Percentiles rank a stretch among this genome's conserved stretches.
These are phyloP conservation scores for Exophiala sp. DNA, from an alignment of 2,329 filamentous ascomycete species.

Conservation along the genomic window DNA sequence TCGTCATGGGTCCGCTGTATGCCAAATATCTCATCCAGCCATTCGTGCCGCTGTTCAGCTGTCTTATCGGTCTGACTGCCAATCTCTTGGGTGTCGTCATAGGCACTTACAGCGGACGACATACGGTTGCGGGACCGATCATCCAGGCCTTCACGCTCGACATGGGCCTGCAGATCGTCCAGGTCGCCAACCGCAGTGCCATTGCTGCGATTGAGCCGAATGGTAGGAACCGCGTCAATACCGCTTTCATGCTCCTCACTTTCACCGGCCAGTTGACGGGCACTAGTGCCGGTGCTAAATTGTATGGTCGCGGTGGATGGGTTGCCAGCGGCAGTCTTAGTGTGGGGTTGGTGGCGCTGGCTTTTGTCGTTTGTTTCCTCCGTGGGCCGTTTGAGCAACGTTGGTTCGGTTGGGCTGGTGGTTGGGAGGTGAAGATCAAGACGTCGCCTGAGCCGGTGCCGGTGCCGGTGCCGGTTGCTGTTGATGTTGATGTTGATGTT, in stretches of 20 bases:
- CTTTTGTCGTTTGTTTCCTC: slow-evolving; percentile 43
- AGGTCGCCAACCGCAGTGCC: slow-evolving; percentile 65
- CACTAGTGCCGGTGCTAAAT: slow-evolving; percentile 53
- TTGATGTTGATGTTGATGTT: too few relatives aligned
- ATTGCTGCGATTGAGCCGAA: slow-evolving; percentile 68
- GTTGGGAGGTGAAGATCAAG: slow-evolving; percentile 43
- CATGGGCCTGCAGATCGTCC: slow-evolving; percentile 64
- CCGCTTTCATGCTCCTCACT: slow-evolving; percentile 70
- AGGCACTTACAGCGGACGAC: slow-evolving; percentile 62
- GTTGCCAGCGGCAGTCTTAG: slow-evolving; percentile 51
- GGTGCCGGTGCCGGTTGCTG: slow-evolving; percentile 2
- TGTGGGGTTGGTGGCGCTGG: slow-evolving; percentile 49
- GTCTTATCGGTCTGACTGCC: slow-evolving; percentile 56
- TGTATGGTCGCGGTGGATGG: slow-evolving; percentile 55
- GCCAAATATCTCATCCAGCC: slow-evolving; percentile 64
- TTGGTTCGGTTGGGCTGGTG: slow-evolving; percentile 58
- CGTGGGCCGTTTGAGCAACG: slow-evolving; percentile 53
- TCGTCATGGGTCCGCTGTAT: slow-evolving; percentile 63
- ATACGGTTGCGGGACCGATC: slow-evolving; percentile 64
- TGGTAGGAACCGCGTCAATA: slow-evolving; percentile 70
- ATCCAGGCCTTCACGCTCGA: slow-evolving; percentile 66
- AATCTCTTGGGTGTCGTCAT: slow-evolving; percentile 58
- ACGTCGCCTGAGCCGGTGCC: slow-evolving; percentile 16
- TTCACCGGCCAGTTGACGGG: slow-evolving; percentile 73
- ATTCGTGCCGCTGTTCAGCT: slow-evolving; percentile 57